A percentile compares a stretch with the other conserved stretches of the same genome.
phyloP scores from a whole-genome alignment of 108 stramenopile genomes.

The Fragilariopsis cylindrus region DNA sequence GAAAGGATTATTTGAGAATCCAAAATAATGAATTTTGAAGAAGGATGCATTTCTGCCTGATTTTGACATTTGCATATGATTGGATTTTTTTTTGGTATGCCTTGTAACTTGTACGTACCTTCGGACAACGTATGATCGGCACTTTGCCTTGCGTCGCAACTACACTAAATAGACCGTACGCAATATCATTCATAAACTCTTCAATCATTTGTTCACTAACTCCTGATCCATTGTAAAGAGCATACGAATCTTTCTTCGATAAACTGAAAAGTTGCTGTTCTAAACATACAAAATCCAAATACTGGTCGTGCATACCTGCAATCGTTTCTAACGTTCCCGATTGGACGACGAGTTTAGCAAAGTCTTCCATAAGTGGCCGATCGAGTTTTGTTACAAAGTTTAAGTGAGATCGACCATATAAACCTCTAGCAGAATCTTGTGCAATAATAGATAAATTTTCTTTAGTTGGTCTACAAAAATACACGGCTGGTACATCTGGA shows the following conservation, averaged over 20 bases:
- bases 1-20: not conserved
- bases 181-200: conserved; percentile 78
- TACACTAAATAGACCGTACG: conserved; percentile 90
- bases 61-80: not conserved
- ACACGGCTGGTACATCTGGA: conserved; percentile 96
- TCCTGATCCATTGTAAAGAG: conserved; percentile 84
- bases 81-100: not conserved
- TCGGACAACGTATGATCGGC: conserved; percentile 91
- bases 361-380: conserved; percentile 92
- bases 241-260: conserved; percentile 82
- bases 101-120: conserved; percentile 39
- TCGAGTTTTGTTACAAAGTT: conserved; percentile 87
- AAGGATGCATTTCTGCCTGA: no score
- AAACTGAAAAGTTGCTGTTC: conserved; percentile 88
- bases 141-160: conserved; percentile 86
- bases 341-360: conserved; percentile 87
- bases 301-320: conserved; percentile 90
- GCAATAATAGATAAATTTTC: conserved; percentile 91
- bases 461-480: conserved; percentile 93
- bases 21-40: no score
- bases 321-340: conserved; percentile 74
- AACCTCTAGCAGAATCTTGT: conserved; percentile 72
- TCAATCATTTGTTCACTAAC: conserved; percentile 84
- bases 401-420: conserved; percentile 85
- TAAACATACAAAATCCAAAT: conserved; percentile 92